phyloP scores from a whole-genome alignment of 139 green algal genomes.

The Eudorina sp. region DNA sequence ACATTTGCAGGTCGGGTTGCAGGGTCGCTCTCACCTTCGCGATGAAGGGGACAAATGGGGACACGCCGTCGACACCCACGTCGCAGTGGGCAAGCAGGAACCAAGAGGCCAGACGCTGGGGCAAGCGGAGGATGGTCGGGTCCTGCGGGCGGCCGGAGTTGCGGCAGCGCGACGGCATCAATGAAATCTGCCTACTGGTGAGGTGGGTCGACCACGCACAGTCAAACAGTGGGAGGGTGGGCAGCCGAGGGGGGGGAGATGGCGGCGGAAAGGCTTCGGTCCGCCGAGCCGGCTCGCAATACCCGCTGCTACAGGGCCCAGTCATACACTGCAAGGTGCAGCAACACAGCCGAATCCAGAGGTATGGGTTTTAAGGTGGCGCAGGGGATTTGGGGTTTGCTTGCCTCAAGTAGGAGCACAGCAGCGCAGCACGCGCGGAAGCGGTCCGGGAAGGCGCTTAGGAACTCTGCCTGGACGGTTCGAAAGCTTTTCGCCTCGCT shows the following conservation, averaged over 20 bases:
- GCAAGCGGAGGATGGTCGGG: constrained; percentile 9
- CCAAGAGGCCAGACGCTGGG: constrained; percentile 50
- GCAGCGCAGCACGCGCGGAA: constrained; percentile 46
- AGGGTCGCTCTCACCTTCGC: too few relatives aligned
- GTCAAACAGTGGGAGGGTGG: too few relatives aligned
- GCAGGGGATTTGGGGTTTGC: background rate
- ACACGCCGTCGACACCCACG: background rate
- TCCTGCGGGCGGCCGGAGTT: constrained; percentile 16
- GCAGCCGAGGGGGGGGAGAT: background rate
- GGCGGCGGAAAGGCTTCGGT: too few relatives aligned
- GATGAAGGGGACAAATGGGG: constrained; percentile 7
- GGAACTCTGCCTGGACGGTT: constrained; percentile 16
- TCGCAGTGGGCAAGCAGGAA: constrained; percentile 43
- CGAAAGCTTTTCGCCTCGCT: constrained; percentile 3
- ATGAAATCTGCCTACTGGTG: background rate
- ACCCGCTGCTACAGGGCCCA: too few relatives aligned
- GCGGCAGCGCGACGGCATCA: background rate
- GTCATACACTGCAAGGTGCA: too few relatives aligned
- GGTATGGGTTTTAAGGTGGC: too few relatives aligned
- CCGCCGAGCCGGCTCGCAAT: too few relatives aligned
- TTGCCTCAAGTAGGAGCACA: constrained; percentile 52
- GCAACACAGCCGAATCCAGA: too few relatives aligned
- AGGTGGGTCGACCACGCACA: too few relatives aligned
- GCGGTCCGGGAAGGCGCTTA: constrained; percentile 39
- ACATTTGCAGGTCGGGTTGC: too few relatives aligned